phyloP scores from a whole-genome alignment of 257 asterid species.

The Cynanchum wilfordii region DNA sequence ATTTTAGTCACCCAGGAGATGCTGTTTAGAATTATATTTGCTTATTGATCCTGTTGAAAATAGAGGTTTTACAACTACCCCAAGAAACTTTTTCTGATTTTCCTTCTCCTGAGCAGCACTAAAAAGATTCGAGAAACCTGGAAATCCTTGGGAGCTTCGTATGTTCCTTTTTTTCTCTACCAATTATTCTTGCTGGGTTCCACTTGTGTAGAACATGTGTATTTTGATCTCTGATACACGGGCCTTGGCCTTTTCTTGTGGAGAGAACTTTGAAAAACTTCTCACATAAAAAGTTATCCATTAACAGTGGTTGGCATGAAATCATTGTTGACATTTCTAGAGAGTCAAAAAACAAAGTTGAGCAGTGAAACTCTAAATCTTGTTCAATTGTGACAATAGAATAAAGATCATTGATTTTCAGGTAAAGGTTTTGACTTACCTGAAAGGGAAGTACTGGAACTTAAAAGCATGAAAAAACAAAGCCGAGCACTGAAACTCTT shows the following conservation, averaged over 20 bases:
- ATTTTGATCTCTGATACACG: not conserved
- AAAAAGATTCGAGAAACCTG: not conserved
- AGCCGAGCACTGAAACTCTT: not conserved
- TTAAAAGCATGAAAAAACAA: constrained; percentile 26
- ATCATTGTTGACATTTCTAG: not conserved
- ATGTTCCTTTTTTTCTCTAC: not conserved
- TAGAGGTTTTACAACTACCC: no score
- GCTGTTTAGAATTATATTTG: no score
- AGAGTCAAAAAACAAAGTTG: not conserved
- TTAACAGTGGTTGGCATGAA: not conserved
- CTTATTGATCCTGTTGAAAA: not conserved
- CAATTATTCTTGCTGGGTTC: not conserved
- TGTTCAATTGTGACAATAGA: not conserved
- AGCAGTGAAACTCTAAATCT: not conserved
- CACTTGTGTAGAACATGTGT: not conserved
- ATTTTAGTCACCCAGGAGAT: not conserved
- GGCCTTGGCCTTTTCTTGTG: not conserved
- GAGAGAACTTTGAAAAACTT: not conserved
- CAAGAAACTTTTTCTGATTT: not conserved
- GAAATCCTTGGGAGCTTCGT: not conserved
- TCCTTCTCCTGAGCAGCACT: not conserved
- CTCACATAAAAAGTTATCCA: not conserved
- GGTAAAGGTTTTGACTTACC: constrained; percentile 92
- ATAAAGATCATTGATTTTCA: constrained; percentile 28
- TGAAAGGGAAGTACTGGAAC: constrained; percentile 72